Conservation (phyloP, 768 basidiomycete genomes). For the Tylopilus subfusipes region DNA sequence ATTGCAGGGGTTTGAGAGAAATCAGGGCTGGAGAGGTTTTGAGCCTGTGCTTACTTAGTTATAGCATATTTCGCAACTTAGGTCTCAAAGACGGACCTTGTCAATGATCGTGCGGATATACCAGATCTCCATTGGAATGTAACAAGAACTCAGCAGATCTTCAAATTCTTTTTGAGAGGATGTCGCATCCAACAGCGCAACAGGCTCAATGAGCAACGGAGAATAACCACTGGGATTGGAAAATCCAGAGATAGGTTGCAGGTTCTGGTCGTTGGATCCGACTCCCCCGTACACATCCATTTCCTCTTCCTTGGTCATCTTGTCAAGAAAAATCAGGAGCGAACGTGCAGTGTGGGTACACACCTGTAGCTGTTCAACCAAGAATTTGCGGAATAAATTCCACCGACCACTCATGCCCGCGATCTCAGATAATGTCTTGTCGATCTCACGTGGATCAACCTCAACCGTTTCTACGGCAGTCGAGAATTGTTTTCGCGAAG, state of each 20-base stretch:
- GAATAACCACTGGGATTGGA: not conserved
- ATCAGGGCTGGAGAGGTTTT: slow-evolving; percentile 77
- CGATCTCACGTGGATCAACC: slow-evolving; percentile 86
- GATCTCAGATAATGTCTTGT: slow-evolving; percentile 83
- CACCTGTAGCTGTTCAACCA: slow-evolving; percentile 71
- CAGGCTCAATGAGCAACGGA: slow-evolving; percentile 3
- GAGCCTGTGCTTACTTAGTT: slow-evolving; percentile 55
- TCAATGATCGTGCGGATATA: slow-evolving; percentile 83
- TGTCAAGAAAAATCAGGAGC: not conserved
- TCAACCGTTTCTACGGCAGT: slow-evolving; percentile 44
- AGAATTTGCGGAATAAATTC: slow-evolving; percentile 86
- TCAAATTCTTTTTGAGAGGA: slow-evolving; percentile 59
- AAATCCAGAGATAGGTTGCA: not conserved
- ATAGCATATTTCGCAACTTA: not conserved
- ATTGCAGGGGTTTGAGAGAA: slow-evolving; percentile 55
- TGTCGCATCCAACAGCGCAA: slow-evolving; percentile 43
- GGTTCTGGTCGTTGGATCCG: slow-evolving; percentile 1
- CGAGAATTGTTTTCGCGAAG: slow-evolving; percentile 32
- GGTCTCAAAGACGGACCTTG: slow-evolving; percentile 51
- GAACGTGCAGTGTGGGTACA: slow-evolving; percentile 6
- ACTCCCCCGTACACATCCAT: slow-evolving; percentile 1
- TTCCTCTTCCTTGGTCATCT: slow-evolving; percentile 17
- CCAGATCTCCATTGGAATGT: slow-evolving; percentile 89
- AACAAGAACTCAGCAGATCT: slow-evolving; percentile 66
- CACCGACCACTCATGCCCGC: slow-evolving; percentile 90